Evolutionary conservation across 1,284 basidiomycete species (phyloP).

Genomic region (Trametes pubescens): DNA sequence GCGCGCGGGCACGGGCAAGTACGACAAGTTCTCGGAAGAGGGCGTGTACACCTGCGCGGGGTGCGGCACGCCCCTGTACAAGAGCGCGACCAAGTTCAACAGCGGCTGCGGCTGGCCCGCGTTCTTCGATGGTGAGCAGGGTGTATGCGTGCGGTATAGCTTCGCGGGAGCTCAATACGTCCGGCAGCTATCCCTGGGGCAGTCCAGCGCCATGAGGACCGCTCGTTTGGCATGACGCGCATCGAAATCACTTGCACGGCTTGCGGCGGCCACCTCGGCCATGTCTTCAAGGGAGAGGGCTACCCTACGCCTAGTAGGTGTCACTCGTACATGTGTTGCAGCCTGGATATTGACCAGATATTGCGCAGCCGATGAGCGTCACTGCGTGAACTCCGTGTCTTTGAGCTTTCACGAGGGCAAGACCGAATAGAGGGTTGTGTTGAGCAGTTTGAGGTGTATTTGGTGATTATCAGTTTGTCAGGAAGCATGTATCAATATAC

Average conservation of each 20-base stretch:
- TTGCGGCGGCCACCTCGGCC: slow-evolving; percentile 92
- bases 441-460: neutral
- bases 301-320: slow-evolving; percentile 73
- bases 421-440: slow-evolving; percentile 14
- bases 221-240: slow-evolving; percentile 60
- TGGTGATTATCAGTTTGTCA: neutral
- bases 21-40: slow-evolving; percentile 70
- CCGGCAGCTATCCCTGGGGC: slow-evolving; percentile 85
- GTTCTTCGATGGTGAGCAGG: slow-evolving; percentile 82
- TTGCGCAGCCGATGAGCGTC: slow-evolving; percentile 76
- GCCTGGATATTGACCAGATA: slow-evolving; percentile 33
- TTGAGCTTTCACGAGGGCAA: slow-evolving; percentile 75
- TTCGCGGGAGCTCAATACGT: neutral
- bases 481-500: slow-evolving; percentile 3
- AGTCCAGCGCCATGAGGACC: slow-evolving; percentile 77
- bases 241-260: slow-evolving; percentile 85
- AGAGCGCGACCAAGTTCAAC: slow-evolving; percentile 90
- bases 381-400: slow-evolving; percentile 93
- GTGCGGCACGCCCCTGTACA: slow-evolving; percentile 81
- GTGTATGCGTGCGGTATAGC: neutral
- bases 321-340: slow-evolving; percentile 11
- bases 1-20: slow-evolving; percentile 76
- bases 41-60: slow-evolving; percentile 82
- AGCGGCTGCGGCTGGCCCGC: slow-evolving; percentile 98
- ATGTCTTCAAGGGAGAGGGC: slow-evolving; percentile 94